A percentile compares a stretch with the other conserved stretches of the same genome.
These are phyloP conservation scores for Monosporascus ibericus DNA, from an alignment of 2,329 filamentous ascomycete species.

Conservation along the genomic window DNA sequence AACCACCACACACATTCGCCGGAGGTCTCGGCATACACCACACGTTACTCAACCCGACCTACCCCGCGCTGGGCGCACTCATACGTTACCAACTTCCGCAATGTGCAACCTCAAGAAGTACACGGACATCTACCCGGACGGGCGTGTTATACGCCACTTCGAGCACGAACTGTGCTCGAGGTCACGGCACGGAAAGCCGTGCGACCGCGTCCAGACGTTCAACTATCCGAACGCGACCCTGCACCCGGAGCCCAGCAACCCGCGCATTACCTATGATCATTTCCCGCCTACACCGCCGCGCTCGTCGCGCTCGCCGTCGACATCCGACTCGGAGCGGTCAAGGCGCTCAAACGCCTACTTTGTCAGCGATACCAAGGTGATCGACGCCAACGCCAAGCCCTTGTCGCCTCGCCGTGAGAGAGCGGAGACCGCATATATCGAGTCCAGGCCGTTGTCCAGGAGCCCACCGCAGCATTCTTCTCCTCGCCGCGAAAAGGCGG, in stretches of 20 bases:
- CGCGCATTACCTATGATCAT: conserved; percentile 26
- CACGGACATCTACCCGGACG: conserved; percentile 42
- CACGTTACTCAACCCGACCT: conserved; percentile 16
- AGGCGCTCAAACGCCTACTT: conserved; percentile 32
- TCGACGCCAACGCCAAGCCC: conserved; percentile 26
- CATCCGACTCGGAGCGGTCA: conserved; percentile 24
- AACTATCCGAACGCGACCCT: conserved; percentile 35
- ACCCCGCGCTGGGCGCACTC: conserved; percentile 20
- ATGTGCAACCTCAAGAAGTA: conserved; percentile 47
- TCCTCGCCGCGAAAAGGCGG: conserved; percentile 28
- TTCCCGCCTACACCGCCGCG: conserved; percentile 36
- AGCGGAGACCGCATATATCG: conserved; percentile 39
- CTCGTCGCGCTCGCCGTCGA: conserved; percentile 24
- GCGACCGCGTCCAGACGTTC: conserved; percentile 34
- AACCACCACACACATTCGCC: conserved; percentile 6
- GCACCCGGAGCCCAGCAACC: conserved; percentile 24
- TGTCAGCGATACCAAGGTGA: conserved; percentile 30
- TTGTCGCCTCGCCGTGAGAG: conserved; percentile 22
- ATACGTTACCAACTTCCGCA: conserved; percentile 17
- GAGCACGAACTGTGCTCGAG: conserved; percentile 29
- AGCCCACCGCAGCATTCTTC: conserved; percentile 21
- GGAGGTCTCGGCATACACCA: conserved; percentile 10
- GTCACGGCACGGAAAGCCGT: conserved; percentile 34
- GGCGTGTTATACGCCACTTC: conserved; percentile 29
- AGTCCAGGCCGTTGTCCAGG: conserved; percentile 38